Base-by-base conservation (phyloP, 495 filamentous ascomycete genomes). In the Xylaria nigripes region DNA sequence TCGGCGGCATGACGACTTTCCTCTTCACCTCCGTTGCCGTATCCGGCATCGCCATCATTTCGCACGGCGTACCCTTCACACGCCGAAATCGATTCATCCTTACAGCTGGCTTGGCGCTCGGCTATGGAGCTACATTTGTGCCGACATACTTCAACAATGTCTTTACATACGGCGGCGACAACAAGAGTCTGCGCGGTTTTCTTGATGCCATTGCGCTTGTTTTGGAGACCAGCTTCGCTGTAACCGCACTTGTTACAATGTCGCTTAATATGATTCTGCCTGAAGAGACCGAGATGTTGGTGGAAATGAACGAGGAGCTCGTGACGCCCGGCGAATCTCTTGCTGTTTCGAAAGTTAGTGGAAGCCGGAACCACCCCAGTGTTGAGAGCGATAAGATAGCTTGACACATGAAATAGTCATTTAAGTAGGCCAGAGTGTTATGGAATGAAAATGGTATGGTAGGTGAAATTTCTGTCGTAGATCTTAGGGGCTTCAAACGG, bases 1-100 rank as follows among this genome's bases (percentile, higher is more conserved):
- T 95, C 4, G 90, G 90, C 48, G 91, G 91, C 27, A 94, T 96
- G 88, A 95, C 91, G 0, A 91, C 89, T 1, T 95, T 95, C 70
- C 76, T 96, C 15, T 95, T 95, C 73, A 79, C 77, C 55, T 78
- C 87, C 8, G 91, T 96, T 23, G 86, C 87, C 16, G 82, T 94
- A 15, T 93, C 87, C 1, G 91, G 91, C 59, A 81, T 95, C 54
- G 80, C 89, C 43, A 95, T 96, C 59, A 88, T 93, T 61, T 73
- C 81, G 22, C 85, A 83, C 8, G 70, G 70, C 45, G 77, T 87
- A 4, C 80, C 84, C 2, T 95, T 94, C 69, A 94, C 82, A 24
- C 81, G 90, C 6, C 85, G 90, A 48, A 95, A 89, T 62, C 80
- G 90, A 3, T 96, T 95, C 69, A 85, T 96, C 63, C 76, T 95